These are phyloP conservation scores for Amphirosellinia nigrospora DNA, from an alignment of 495 filamentous ascomycete species.

Conservation along the genomic window DNA sequence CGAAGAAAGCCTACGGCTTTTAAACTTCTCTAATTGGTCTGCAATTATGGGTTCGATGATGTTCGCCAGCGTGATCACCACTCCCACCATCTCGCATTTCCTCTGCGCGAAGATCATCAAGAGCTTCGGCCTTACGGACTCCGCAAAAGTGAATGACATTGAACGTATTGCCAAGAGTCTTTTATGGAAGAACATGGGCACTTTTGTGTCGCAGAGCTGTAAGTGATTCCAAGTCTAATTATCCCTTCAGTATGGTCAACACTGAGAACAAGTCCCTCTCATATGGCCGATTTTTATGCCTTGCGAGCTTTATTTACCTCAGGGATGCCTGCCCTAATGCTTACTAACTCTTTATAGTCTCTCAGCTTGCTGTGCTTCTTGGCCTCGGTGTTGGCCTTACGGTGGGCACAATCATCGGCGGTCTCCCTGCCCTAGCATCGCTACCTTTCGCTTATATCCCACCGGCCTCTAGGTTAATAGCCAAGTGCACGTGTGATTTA, in stretches of 20 bases:
- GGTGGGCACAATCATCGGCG: conserved; percentile 24
- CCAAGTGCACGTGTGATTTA: conserved; percentile 24
- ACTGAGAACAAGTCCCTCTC: background rate
- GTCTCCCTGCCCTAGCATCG: conserved; percentile 26
- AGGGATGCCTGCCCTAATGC: background rate
- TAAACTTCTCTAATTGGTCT: conserved; percentile 28
- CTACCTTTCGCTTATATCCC: conserved; percentile 28
- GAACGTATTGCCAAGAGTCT: conserved; percentile 24
- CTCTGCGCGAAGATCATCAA: conserved; percentile 28
- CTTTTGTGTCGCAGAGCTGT: conserved; percentile 28
- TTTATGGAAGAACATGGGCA: conserved; percentile 27
- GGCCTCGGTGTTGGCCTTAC: conserved; percentile 23
- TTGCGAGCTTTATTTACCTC: background rate
- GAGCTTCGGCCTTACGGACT: conserved; percentile 21
- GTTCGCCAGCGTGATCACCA: conserved; percentile 26
- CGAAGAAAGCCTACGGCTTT: conserved; percentile 27
- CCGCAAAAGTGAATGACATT: conserved; percentile 26
- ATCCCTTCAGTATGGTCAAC: background rate
- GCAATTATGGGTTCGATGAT: conserved; percentile 27
- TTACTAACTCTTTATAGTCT: conserved; percentile 16
- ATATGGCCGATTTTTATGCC: background rate
- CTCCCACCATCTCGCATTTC: conserved; percentile 28
- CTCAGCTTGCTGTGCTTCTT: conserved; percentile 25
- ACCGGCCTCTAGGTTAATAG: conserved; percentile 23
- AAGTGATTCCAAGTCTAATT: background rate